Percentiles rank a stretch among this genome's conserved stretches.
phyloP scores from a whole-genome alignment of 179 eudicot species.

The Nepenthes alata region DNA sequence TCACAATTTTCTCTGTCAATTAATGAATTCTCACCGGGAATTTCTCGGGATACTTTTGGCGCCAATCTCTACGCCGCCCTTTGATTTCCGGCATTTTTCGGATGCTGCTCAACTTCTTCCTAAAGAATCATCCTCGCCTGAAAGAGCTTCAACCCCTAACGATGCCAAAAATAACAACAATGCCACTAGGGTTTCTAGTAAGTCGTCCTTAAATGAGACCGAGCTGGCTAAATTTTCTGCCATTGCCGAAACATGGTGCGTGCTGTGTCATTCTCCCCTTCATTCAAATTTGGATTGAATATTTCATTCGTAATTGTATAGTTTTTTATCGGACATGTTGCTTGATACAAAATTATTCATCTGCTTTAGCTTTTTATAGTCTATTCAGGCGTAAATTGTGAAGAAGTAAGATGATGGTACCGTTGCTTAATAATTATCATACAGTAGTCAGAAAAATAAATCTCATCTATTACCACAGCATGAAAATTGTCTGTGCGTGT shows the following conservation, averaged over 20 bases:
- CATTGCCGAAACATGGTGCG: conserved; percentile 78
- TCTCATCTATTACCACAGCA: too few species aligned
- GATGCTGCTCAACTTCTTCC: conserved; percentile 11
- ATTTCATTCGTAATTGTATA: not conserved
- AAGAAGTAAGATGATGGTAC: too few species aligned
- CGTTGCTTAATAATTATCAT: too few species aligned
- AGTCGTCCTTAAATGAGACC: conserved; percentile 47
- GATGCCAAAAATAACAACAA: not conserved
- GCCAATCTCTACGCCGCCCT: not conserved
- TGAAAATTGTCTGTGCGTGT: too few species aligned
- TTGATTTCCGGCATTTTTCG: conserved; percentile 20
- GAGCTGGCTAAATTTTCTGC: conserved; percentile 75
- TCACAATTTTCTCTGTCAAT: conserved; percentile 2
- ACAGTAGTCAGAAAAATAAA: too few species aligned
- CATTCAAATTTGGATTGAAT: not conserved
- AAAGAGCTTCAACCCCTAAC: conserved; percentile 4
- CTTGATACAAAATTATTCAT: not conserved
- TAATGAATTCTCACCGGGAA: not conserved
- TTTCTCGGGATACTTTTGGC: not conserved
- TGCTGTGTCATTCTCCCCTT: not conserved
- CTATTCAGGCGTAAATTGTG: not conserved
- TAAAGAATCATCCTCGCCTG: conserved; percentile 15
- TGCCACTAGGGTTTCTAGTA: conserved; percentile 16
- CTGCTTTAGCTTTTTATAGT: not conserved
- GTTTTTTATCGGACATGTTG: not conserved